Evolutionary conservation across 345 rosid genomes (phyloP).

Genomic region (Aquilaria malaccensis): DNA sequence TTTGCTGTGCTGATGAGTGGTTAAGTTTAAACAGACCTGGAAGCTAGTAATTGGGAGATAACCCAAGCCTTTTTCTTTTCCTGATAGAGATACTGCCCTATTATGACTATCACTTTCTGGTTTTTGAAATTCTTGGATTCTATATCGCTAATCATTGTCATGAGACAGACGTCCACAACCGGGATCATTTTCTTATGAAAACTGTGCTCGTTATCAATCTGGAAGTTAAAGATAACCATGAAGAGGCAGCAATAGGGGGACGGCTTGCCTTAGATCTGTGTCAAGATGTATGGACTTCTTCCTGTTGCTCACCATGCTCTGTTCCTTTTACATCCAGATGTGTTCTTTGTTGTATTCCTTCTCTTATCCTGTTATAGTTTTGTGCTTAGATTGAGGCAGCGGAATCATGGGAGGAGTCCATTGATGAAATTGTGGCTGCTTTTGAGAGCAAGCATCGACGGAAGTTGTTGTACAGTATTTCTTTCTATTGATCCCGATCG

Average conservation of each 20-base stretch:
- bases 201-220: slow-evolving; percentile 75
- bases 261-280: slow-evolving; percentile 80
- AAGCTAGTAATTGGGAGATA: too few species aligned
- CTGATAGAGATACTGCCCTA: too few species aligned
- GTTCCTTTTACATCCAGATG: neutral
- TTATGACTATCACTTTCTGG: too few species aligned
- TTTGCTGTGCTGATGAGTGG: too few species aligned
- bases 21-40: too few species aligned
- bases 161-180: slow-evolving; percentile 65
- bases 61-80: too few species aligned
- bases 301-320: neutral
- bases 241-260: slow-evolving; percentile 93
- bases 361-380: slow-evolving; percentile 1
- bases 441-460: slow-evolving; percentile 76
- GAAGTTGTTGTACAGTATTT: slow-evolving; percentile 65
- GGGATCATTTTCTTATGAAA: slow-evolving; percentile 72
- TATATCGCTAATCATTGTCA: too few species aligned
- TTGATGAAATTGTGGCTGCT: slow-evolving; percentile 62
- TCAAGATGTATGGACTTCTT: slow-evolving; percentile 50
- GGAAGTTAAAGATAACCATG: slow-evolving; percentile 98
- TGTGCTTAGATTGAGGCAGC: slow-evolving; percentile 60
- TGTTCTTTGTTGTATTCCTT: neutral
- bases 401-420: slow-evolving; percentile 82
- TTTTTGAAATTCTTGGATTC: too few species aligned
- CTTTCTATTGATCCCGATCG: slow-evolving; percentile 49